These are phyloP conservation scores for Alternaria burnsii DNA, from an alignment of 2,329 filamentous ascomycete species.

Conservation along the genomic window DNA sequence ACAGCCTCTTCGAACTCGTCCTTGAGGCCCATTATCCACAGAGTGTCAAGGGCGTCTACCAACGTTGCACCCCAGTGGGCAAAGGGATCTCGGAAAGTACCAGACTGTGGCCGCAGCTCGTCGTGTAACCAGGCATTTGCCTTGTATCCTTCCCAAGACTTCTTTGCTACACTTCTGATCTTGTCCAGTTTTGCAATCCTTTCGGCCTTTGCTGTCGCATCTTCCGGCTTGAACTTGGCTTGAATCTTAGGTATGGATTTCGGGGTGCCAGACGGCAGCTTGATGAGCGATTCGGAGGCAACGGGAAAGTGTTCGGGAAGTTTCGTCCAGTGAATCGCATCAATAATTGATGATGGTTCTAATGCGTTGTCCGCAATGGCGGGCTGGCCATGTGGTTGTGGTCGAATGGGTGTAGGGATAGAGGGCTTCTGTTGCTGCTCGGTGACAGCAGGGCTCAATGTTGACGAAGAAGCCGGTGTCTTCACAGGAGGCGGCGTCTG, in stretches of 20 bases:
- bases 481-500: conserved; percentile 44
- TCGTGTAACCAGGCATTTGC: conserved; percentile 84
- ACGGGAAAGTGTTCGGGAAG: conserved; percentile 81
- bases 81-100: conserved; percentile 78
- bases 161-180: conserved; percentile 77
- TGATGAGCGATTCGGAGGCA: conserved; percentile 72
- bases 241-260: conserved; percentile 80
- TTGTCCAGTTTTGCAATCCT: conserved; percentile 70
- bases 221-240: conserved; percentile 73
- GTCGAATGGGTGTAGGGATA: conserved; percentile 24
- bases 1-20: conserved; percentile 72
- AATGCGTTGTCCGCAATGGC: conserved; percentile 33
- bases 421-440: conserved; percentile 26
- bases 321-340: conserved; percentile 74
- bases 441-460: conserved; percentile 19
- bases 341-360: conserved; percentile 26
- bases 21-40: conserved; percentile 75
- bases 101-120: conserved; percentile 78
- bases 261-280: conserved; percentile 75
- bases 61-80: conserved; percentile 90
- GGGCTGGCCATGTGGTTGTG: conserved; percentile 23
- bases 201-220: conserved; percentile 57
- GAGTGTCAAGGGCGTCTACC: conserved; percentile 76
- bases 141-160: conserved; percentile 85
- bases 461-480: conserved; percentile 19